Conservation (phyloP, 768 basidiomycete species). For the Rhodotorula kratochvilovae region DNA sequence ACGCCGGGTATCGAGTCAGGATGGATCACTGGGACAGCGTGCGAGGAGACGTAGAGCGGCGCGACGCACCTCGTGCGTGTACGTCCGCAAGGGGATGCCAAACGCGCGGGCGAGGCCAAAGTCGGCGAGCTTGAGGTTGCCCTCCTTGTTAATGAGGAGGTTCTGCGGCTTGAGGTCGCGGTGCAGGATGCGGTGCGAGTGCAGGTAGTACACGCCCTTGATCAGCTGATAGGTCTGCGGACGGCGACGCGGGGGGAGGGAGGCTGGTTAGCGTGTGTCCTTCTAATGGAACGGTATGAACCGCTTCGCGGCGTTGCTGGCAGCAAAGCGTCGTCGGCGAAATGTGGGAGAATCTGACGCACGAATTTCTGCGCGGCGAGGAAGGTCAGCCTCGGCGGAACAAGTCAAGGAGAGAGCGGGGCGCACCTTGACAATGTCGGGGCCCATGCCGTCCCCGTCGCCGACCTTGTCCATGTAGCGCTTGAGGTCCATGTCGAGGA, state of each 20-base stretch:
- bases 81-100: slow-evolving; percentile 97
- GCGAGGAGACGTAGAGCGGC: neutral
- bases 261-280: too few relatives aligned
- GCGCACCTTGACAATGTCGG: slow-evolving; percentile 77
- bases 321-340: too few relatives aligned
- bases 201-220: slow-evolving; percentile 86
- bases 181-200: slow-evolving; percentile 92
- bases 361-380: slow-evolving; percentile 35
- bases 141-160: slow-evolving; percentile 78
- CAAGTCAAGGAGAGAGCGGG: neutral
- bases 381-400: neutral
- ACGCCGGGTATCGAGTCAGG: too few relatives aligned
- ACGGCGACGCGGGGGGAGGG: neutral
- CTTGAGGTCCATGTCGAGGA: slow-evolving; percentile 92
- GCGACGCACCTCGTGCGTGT: slow-evolving; percentile 82
- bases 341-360: neutral
- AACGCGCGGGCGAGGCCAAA: slow-evolving; percentile 95
- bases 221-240: slow-evolving; percentile 83
- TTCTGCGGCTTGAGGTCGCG: slow-evolving; percentile 86
- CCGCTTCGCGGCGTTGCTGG: too few relatives aligned
- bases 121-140: slow-evolving; percentile 93
- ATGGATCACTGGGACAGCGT: too few relatives aligned
- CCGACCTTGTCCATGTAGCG: slow-evolving; percentile 88
- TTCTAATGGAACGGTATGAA: too few relatives aligned
- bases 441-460: slow-evolving; percentile 57